phyloP scores from a whole-genome alignment of 768 basidiomycete species.

The Leucocoprinus leucothites region DNA sequence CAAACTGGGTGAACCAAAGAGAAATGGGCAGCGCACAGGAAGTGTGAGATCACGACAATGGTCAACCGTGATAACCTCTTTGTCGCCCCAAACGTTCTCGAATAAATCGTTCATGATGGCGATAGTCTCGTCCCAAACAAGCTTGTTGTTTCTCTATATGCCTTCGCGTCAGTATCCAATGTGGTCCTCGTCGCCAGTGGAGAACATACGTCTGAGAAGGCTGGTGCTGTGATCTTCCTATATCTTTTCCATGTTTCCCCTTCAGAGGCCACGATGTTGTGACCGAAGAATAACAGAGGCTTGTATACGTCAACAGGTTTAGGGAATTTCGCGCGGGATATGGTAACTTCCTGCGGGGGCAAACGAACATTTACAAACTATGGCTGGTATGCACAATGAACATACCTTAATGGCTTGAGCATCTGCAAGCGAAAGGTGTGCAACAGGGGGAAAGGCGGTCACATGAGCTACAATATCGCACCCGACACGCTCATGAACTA shows the following conservation, averaged over 20 bases:
- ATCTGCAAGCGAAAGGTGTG: constrained; percentile 24
- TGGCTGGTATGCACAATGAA: not conserved
- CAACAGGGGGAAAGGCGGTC: not conserved
- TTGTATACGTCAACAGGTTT: constrained; percentile 45
- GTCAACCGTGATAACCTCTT: constrained; percentile 33
- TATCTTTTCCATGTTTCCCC: constrained; percentile 63
- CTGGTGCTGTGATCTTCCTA: constrained; percentile 52
- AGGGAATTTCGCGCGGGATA: constrained; percentile 46
- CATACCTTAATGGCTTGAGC: constrained; percentile 27
- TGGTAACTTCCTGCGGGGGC: constrained; percentile 38
- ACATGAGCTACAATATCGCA: constrained; percentile 6
- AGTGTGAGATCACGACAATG: constrained; percentile 48
- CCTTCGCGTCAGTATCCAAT: not conserved
- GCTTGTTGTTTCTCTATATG: constrained; percentile 36
- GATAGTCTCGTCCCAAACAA: constrained; percentile 46
- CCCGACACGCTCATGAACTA: constrained; percentile 1
- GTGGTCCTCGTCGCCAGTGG: not conserved
- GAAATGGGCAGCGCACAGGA: constrained; percentile 29
- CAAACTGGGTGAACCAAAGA: constrained; percentile 2
- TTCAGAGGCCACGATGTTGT: constrained; percentile 57
- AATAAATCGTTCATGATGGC: constrained; percentile 38
- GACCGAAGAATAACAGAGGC: constrained; percentile 45
- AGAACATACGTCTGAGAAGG: constrained; percentile 51
- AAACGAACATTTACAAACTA: not conserved
- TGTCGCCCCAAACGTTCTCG: constrained; percentile 41